Conservation (phyloP, 116 monocot species). For the Dioscorea cayenensis region DNA sequence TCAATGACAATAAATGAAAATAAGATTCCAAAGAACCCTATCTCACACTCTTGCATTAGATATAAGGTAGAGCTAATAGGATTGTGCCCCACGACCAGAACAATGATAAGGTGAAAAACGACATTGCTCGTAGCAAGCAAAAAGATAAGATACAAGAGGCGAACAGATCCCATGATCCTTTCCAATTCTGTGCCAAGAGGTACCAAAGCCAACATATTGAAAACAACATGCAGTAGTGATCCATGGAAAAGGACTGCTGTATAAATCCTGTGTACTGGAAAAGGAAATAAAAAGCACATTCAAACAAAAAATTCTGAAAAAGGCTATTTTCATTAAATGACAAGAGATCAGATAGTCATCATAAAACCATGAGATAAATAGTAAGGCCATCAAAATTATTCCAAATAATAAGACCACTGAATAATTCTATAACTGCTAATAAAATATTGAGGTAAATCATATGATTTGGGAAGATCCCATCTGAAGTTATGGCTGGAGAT, state of each 20-base stretch:
- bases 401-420: background rate
- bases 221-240: slow-evolving; percentile 76
- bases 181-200: slow-evolving; percentile 86
- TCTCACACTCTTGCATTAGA: slow-evolving; percentile 60
- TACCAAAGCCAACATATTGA: slow-evolving; percentile 93
- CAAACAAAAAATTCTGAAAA: background rate
- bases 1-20: slow-evolving; percentile 82
- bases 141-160: slow-evolving; percentile 73
- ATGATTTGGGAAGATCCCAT: background rate
- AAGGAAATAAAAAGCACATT: background rate
- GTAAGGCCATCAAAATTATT: background rate
- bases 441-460: background rate
- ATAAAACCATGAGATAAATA: no score
- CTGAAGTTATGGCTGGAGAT: background rate
- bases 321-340: no score
- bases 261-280: slow-evolving; percentile 90
- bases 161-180: slow-evolving; percentile 93
- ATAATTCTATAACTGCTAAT: background rate
- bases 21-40: slow-evolving; percentile 75
- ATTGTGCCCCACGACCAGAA: slow-evolving; percentile 58
- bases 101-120: slow-evolving; percentile 72
- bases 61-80: slow-evolving; percentile 40
- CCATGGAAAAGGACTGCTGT: slow-evolving; percentile 87
- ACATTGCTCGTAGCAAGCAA: slow-evolving; percentile 86
- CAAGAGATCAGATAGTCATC: no score